A percentile compares a stretch with the other conserved stretches of the same genome.
These are phyloP conservation scores for Phtheirospermum japonicum DNA, from an alignment of 257 asterid genomes.

Conservation along the genomic window DNA sequence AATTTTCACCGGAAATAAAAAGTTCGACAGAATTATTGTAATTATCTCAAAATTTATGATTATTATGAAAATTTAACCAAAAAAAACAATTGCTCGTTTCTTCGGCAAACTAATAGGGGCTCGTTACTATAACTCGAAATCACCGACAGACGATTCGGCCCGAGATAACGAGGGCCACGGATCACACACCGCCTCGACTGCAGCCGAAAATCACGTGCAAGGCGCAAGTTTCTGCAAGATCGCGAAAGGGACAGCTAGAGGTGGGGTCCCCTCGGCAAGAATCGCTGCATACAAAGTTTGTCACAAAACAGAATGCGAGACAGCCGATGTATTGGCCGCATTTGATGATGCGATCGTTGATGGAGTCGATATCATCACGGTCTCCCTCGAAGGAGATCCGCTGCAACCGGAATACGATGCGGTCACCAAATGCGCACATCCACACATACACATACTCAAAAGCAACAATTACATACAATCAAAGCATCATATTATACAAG, in stretches of 20 bases:
- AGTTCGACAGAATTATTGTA: too few relatives aligned
- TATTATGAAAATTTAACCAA: too few relatives aligned
- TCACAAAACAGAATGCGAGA: too few relatives aligned
- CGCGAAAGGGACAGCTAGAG: conserved; percentile 35
- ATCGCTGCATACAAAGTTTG: conserved; percentile 5
- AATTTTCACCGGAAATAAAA: too few relatives aligned
- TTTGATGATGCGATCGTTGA: conserved; percentile 40
- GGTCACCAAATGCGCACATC: too few relatives aligned
- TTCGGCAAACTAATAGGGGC: conserved; percentile 37
- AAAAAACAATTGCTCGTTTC: too few relatives aligned
- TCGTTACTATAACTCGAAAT: conserved; percentile 14
- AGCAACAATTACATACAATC: too few relatives aligned
- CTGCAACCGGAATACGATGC: background rate
- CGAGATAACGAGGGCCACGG: conserved; percentile 47
- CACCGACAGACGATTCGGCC: conserved; percentile 19
- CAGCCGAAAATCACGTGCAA: conserved; percentile 36
- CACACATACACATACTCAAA: too few relatives aligned
- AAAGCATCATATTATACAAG: too few relatives aligned
- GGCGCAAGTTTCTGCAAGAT: conserved; percentile 40
- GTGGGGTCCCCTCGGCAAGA: conserved; percentile 7
- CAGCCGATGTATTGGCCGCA: conserved; percentile 30
- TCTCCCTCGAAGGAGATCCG: conserved; percentile 31
- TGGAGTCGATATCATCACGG: conserved; percentile 36
- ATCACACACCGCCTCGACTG: conserved; percentile 45
- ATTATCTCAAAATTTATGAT: too few relatives aligned